A percentile compares a stretch with the other conserved stretches of the same genome.
Evolutionary conservation across 805 yeast species (phyloP).

Genomic region (Clavispora phyllophila): DNA sequence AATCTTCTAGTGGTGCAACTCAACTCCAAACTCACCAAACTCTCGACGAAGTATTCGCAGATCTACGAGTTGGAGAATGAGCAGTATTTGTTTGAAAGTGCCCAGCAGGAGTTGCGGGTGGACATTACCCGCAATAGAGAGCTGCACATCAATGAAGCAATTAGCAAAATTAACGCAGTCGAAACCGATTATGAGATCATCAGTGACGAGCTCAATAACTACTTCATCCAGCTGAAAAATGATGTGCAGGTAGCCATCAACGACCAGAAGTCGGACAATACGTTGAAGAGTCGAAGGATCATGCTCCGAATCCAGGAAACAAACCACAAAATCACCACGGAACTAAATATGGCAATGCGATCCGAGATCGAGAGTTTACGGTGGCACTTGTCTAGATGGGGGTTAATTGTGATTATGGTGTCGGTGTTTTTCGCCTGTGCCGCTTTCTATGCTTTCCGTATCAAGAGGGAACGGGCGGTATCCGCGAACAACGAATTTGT

Average conservation of each 20-base stretch:
- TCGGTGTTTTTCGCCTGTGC: slow-evolving; percentile 52
- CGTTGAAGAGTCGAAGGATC: slow-evolving; percentile 63
- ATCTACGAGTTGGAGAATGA: slow-evolving; percentile 80
- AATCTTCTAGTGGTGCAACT: slow-evolving; percentile 41
- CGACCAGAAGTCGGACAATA: slow-evolving; percentile 82
- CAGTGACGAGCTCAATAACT: slow-evolving; percentile 69
- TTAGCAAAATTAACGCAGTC: slow-evolving; percentile 60
- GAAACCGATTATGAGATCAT: slow-evolving; percentile 69
- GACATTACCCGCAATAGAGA: slow-evolving; percentile 74
- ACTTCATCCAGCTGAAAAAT: slow-evolving; percentile 54
- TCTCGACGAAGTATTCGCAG: slow-evolving; percentile 46
- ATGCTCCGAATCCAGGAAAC: slow-evolving; percentile 74
- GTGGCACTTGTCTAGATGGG: slow-evolving; percentile 91
- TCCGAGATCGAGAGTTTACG: slow-evolving; percentile 84
- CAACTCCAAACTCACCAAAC: slow-evolving; percentile 36
- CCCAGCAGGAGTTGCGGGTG: slow-evolving; percentile 77
- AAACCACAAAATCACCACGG: slow-evolving; percentile 77
- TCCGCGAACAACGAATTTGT: slow-evolving; percentile 32
- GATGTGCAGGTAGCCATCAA: slow-evolving; percentile 79
- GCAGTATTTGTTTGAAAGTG: slow-evolving; percentile 83
- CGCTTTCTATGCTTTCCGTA: slow-evolving; percentile 47
- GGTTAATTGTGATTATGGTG: slow-evolving; percentile 67
- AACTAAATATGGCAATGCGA: slow-evolving; percentile 73
- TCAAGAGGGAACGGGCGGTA: slow-evolving; percentile 17
- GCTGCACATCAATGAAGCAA: slow-evolving; percentile 59